Percentiles rank a stretch among this genome's conserved stretches.
Evolutionary conservation across 2,329 filamentous ascomycete species (phyloP).

Genomic region (Ophiobolus disseminans): DNA sequence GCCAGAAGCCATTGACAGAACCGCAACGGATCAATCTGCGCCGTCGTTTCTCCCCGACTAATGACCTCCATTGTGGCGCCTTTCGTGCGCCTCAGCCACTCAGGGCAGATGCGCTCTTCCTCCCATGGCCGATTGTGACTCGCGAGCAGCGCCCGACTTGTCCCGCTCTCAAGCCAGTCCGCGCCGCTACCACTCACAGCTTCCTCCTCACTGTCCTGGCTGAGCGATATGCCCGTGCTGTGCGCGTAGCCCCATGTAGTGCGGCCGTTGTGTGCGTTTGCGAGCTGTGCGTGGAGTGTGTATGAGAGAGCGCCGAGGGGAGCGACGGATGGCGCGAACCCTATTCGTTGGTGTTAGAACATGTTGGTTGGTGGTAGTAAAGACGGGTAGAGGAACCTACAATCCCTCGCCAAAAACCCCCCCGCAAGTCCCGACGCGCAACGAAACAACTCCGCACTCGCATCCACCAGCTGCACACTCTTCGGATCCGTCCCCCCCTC

Average conservation of each 20-base stretch:
- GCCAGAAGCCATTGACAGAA: slow-evolving; percentile 71
- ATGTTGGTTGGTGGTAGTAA: not conserved
- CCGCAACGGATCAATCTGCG: slow-evolving; percentile 72
- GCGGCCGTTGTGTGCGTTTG: slow-evolving; percentile 64
- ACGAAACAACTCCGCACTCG: slow-evolving; percentile 67
- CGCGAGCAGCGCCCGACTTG: slow-evolving; percentile 65
- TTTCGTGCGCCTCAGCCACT: slow-evolving; percentile 65
- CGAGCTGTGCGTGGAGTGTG: slow-evolving; percentile 70
- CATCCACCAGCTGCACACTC: slow-evolving; percentile 66
- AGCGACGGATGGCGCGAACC: slow-evolving; percentile 65
- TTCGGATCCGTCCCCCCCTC: slow-evolving; percentile 47
- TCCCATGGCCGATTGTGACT: slow-evolving; percentile 41
- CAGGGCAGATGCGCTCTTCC: slow-evolving; percentile 50
- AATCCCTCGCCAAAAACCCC: slow-evolving; percentile 76
- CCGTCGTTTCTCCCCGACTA: slow-evolving; percentile 65
- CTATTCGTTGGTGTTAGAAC: slow-evolving; percentile 21
- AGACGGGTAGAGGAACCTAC: slow-evolving; percentile 45
- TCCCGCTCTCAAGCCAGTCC: slow-evolving; percentile 71
- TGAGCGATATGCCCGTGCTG: slow-evolving; percentile 65
- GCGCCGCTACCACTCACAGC: slow-evolving; percentile 58
- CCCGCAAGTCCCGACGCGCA: slow-evolving; percentile 77
- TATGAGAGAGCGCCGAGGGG: slow-evolving; percentile 72
- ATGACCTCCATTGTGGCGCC: slow-evolving; percentile 68
- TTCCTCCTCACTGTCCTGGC: slow-evolving; percentile 54
- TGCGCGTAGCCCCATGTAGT: slow-evolving; percentile 65